Percentiles rank a stretch among this genome's conserved stretches.
phyloP scores from a whole-genome alignment of 2,329 filamentous ascomycete species.

The Botrytis aclada region DNA sequence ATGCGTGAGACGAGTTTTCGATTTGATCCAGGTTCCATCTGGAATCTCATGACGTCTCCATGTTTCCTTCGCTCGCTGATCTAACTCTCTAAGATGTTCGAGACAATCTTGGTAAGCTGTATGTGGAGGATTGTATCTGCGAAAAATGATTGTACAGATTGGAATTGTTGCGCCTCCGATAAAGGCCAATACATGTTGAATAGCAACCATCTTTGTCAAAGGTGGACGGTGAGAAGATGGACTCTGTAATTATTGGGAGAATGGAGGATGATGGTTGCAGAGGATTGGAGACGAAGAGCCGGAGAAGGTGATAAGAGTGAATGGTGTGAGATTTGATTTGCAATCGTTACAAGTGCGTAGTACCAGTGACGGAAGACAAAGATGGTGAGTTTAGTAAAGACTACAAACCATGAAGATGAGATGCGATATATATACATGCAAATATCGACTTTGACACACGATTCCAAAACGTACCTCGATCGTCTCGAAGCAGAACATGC shows the following conservation, averaged over 20 bases:
- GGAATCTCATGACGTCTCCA: neutral
- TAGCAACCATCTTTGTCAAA: neutral
- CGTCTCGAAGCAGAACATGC: neutral
- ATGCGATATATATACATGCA: neutral
- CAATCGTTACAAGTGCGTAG: neutral
- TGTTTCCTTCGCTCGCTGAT: neutral
- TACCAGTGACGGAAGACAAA: neutral
- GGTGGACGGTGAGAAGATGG: neutral
- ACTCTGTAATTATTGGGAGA: neutral
- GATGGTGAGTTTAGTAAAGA: neutral
- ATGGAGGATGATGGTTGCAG: neutral
- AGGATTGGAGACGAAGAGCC: neutral
- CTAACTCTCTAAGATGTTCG: neutral
- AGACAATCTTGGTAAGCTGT: neutral
- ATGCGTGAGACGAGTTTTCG: neutral
- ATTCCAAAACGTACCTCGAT: neutral
- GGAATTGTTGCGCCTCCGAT: neutral
- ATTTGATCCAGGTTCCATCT: neutral
- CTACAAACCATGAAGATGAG: neutral
- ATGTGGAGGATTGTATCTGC: neutral
- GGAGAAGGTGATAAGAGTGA: neutral
- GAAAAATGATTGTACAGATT: neutral
- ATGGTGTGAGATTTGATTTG: neutral
- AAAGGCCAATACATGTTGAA: neutral
- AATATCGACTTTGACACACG: too few species aligned